A percentile compares a stretch with the other conserved stretches of the same genome.
Evolutionary conservation across 2,329 filamentous ascomycete genomes (phyloP).

Genomic region (Metarhizium rileyi): DNA sequence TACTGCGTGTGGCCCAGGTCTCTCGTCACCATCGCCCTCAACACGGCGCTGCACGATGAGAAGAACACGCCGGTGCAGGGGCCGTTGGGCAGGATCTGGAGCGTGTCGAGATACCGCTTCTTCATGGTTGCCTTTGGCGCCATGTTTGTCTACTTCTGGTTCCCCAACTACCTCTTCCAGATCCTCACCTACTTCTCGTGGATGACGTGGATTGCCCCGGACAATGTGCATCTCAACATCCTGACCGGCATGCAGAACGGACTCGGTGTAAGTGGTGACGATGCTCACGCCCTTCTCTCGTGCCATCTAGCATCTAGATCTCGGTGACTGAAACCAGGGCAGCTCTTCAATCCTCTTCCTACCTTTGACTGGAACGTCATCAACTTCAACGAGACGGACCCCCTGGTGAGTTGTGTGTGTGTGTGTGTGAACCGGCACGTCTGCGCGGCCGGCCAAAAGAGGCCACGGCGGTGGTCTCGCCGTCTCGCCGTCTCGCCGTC

Average conservation of each 20-base stretch:
- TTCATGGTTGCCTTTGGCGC: conserved; percentile 32
- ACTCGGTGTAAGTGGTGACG: conserved; percentile 17
- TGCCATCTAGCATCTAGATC: not conserved
- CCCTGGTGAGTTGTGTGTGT: conserved; percentile 17
- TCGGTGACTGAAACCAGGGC: not conserved
- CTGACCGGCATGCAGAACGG: conserved; percentile 28
- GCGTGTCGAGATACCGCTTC: conserved; percentile 35
- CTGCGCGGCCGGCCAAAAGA: too few species aligned
- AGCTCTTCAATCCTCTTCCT: conserved; percentile 26
- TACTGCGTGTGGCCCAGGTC: conserved; percentile 45
- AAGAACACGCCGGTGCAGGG: conserved; percentile 18
- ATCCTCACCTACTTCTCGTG: conserved; percentile 39
- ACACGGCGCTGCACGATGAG: conserved; percentile 36
- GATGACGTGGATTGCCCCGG: conserved; percentile 43
- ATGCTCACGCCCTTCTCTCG: not conserved
- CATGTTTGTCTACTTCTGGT: conserved; percentile 46
- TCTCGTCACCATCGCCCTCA: conserved; percentile 40
- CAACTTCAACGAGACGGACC: conserved; percentile 19
- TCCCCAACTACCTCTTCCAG: conserved; percentile 41
- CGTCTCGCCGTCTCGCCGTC: too few species aligned
- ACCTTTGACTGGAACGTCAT: conserved; percentile 36
- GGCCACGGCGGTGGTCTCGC: too few species aligned
- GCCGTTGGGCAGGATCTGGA: conserved; percentile 25
- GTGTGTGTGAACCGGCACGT: too few species aligned
- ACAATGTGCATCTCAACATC: conserved; percentile 26